Percentiles rank a stretch among this genome's conserved stretches.
Evolutionary conservation across 768 basidiomycete species (phyloP).

Genomic region (Russula virescens): DNA sequence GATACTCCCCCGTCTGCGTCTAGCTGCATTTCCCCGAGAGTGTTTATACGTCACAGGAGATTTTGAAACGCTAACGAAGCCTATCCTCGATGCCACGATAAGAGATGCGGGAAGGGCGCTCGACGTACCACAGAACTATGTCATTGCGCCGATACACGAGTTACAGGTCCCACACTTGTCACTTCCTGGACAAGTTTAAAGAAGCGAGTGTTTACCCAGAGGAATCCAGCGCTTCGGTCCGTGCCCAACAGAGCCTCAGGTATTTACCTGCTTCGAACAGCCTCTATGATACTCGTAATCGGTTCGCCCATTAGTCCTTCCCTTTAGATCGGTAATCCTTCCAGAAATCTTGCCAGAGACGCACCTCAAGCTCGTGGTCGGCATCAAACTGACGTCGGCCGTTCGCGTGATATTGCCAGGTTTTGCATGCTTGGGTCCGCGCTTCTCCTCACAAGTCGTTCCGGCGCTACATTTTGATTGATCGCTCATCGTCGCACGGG

Average conservation of each 20-base stretch:
- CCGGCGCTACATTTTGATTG: constrained; percentile 44
- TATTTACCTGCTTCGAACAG: constrained; percentile 24
- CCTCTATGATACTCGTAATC: neutral
- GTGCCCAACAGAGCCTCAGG: constrained; percentile 53
- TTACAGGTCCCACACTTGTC: constrained; percentile 48
- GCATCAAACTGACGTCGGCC: constrained; percentile 52
- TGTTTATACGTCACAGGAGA: constrained; percentile 45
- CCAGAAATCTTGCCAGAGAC: constrained; percentile 41
- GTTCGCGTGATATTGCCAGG: constrained; percentile 56
- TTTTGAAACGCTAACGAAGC: constrained; percentile 40
- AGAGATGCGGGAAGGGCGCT: constrained; percentile 35
- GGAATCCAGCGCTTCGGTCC: constrained; percentile 38
- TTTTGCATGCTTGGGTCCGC: constrained; percentile 50
- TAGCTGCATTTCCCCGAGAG: constrained; percentile 41
- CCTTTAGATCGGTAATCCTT: constrained; percentile 45
- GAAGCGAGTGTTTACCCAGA: constrained; percentile 40
- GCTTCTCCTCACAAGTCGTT: constrained; percentile 49
- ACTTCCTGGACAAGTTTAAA: constrained; percentile 46
- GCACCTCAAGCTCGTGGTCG: constrained; percentile 50
- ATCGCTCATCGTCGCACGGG: constrained; percentile 48
- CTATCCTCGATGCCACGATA: constrained; percentile 40
- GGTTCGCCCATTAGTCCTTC: neutral
- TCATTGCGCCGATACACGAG: constrained; percentile 50
- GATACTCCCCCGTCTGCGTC: constrained; percentile 42
- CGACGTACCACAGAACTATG: constrained; percentile 32